Base-by-base conservation (phyloP, 1,139 yeast genomes). In the Saccharomycopsis hybrid region DNA sequence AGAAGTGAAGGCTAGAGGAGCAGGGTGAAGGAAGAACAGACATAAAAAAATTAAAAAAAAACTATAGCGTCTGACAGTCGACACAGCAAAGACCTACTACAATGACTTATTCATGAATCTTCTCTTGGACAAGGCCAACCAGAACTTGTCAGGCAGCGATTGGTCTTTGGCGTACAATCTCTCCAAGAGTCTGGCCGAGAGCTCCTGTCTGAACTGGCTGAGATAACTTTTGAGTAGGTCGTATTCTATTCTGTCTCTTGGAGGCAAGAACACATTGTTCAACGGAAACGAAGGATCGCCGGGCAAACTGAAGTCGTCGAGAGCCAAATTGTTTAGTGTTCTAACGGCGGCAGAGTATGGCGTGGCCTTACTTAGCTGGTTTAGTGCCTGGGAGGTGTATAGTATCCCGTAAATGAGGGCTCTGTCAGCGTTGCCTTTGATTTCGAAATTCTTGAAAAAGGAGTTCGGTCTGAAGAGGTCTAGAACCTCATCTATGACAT, bases 81-180 rank as follows among this genome's bases (percentile, higher is more conserved):
- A 8, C n/a, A 9, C 18, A 13, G 18, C 18, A 3, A 37, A 3
- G 11, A 9, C 40, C 25, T 3, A 39, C 54, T 53, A 72, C 52
- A 78, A 66, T 46, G 76, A 67, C 69, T 88, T 86, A 70, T 92
- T 92, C 98, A 92, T 92, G 65, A 92, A 92, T 64, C 88, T 80
- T 70, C 95, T 83, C 69, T 94, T 82, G 43, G 96, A 87, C 66
- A 94, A 92, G 2, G 97, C 96, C 60, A 94, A 72, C 99, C 99
- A 92, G 70, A 77, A 82, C 71, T 92, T 84, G 57, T 85, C 80
- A 51, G 94, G 92, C 3, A 58, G 60, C 40, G 56, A 56, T 43
- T 66, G 72, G 47, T 78, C 80, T 31, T 77, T 82, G 8, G 66
- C 70, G 65, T 88, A 92, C 44, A 92, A 72, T 62, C 90, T 76